These are phyloP conservation scores for Sarocladium brachiariae DNA, from an alignment of 2,329 filamentous ascomycete genomes.

Conservation along the genomic window DNA sequence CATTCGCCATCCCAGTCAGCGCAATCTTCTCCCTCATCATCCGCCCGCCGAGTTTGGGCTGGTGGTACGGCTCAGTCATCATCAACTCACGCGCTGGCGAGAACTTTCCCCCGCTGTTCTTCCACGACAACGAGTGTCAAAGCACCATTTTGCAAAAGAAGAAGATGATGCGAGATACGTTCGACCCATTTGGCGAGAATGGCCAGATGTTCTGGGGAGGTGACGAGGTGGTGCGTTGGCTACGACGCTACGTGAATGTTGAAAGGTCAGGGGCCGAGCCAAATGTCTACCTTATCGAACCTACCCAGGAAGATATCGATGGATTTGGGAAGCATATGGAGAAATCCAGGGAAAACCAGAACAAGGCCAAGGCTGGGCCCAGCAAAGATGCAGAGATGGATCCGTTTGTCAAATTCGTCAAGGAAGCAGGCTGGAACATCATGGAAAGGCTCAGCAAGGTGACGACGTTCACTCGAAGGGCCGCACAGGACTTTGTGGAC, in stretches of 20 bases:
- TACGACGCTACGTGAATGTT: conserved; percentile 75
- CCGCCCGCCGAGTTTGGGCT: conserved; percentile 85
- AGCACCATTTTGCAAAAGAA: conserved; percentile 93
- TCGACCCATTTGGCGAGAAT: conserved; percentile 81
- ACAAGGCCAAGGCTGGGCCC: conserved; percentile 26
- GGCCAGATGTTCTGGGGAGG: conserved; percentile 96
- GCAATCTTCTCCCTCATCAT: conserved; percentile 88
- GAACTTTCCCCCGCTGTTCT: conserved; percentile 92
- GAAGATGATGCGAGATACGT: conserved; percentile 72
- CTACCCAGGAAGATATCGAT: conserved; percentile 73
- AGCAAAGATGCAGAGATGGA: conserved; percentile 72
- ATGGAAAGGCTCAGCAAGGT: conserved; percentile 97
- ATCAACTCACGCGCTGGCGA: conserved; percentile 89
- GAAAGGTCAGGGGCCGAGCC: conserved; percentile 81
- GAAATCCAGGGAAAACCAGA: conserved; percentile 22
- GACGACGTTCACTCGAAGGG: conserved; percentile 87
- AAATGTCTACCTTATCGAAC: conserved; percentile 87
- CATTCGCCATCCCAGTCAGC: conserved; percentile 84
- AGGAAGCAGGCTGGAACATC: conserved; percentile 92
- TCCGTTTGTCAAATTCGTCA: conserved; percentile 85
- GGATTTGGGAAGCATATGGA: conserved; percentile 58
- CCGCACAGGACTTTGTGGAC: conserved; percentile 85
- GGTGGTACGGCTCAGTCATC: conserved; percentile 96
- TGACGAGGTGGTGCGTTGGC: conserved; percentile 87
- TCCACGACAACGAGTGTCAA: conserved; percentile 95